A percentile compares a stretch with the other conserved stretches of the same genome.
phyloP scores from a whole-genome alignment of 768 basidiomycete genomes.

The Exidia glandulosa region DNA sequence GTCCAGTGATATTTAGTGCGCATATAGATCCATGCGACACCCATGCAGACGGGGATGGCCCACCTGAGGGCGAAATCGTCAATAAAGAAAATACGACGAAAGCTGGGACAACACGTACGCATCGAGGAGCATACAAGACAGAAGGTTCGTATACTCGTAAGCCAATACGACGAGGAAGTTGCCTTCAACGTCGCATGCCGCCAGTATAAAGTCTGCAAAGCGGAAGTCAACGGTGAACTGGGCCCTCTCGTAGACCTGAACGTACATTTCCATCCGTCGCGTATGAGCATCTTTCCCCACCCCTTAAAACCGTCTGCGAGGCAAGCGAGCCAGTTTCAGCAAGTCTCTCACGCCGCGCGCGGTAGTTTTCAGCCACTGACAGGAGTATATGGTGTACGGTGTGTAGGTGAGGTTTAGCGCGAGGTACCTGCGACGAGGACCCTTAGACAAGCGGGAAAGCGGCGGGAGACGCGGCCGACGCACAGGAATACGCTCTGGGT shows the following conservation, averaged over 20 bases:
- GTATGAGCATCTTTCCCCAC: conserved; percentile 61
- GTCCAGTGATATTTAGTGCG: conserved; percentile 73
- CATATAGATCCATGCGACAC: conserved; percentile 79
- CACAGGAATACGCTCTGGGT: conserved; percentile 81
- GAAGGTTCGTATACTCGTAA: conserved; percentile 74
- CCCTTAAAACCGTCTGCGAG: conserved; percentile 67
- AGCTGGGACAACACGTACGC: conserved; percentile 36
- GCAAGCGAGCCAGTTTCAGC: not conserved
- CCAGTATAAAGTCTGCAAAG: conserved; percentile 58
- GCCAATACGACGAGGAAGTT: conserved; percentile 85
- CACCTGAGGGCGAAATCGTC: conserved; percentile 23
- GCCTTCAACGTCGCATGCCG: conserved; percentile 75
- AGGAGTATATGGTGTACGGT: conserved; percentile 82
- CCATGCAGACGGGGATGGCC: conserved; percentile 81
- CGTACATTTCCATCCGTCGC: conserved; percentile 84
- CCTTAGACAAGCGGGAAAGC: not conserved
- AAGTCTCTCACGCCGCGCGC: not conserved
- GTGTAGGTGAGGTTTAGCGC: conserved; percentile 66
- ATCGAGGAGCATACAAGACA: conserved; percentile 88
- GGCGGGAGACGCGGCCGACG: conserved; percentile 17
- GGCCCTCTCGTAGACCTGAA: not conserved
- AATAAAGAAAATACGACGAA: not conserved
- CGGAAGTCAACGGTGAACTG: not conserved
- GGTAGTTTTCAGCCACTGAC: conserved; percentile 32
- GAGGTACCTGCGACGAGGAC: conserved; percentile 49